A percentile compares a stretch with the other conserved stretches of the same genome.
Evolutionary conservation across 1,284 basidiomycete species (phyloP).

Genomic region (Xerocomus minutiporus): DNA sequence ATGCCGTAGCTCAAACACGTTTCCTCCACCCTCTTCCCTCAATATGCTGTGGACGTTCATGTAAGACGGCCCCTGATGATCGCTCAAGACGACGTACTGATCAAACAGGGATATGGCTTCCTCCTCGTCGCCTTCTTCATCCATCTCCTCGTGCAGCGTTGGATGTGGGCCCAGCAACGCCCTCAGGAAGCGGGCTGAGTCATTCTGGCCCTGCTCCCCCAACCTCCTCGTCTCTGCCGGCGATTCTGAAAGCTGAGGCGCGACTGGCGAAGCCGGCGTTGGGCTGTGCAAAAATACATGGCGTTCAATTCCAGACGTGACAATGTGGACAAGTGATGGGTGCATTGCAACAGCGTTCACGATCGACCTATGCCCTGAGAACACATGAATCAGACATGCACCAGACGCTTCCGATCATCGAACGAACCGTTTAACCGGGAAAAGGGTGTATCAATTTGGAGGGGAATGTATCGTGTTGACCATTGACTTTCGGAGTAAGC

Average conservation of each 20-base stretch:
- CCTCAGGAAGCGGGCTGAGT: constrained; percentile 36
- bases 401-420: constrained; percentile 3
- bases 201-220: constrained; percentile 25
- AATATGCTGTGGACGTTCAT: constrained; percentile 36
- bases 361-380: constrained; percentile 64
- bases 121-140: constrained; percentile 37
- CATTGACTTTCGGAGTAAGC: constrained; percentile 44
- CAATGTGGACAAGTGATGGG: constrained; percentile 60
- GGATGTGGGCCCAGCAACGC: constrained; percentile 26
- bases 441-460: constrained; percentile 53
- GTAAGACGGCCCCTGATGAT: constrained; percentile 11
- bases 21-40: constrained; percentile 44
- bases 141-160: constrained; percentile 28
- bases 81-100: constrained; percentile 36
- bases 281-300: constrained; percentile 66
- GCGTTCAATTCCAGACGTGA: constrained; percentile 69
- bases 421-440: constrained; percentile 51
- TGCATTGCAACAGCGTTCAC: constrained; percentile 71
- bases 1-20: constrained; percentile 44
- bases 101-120: constrained; percentile 47
- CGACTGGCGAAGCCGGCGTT: constrained; percentile 48
- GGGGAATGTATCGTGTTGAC: constrained; percentile 46
- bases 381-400: constrained; percentile 2
- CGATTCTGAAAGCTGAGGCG: constrained; percentile 40
- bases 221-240: constrained; percentile 45